Conservation (phyloP, 352 stramenopile genomes). For the Thalassiosira hispida region DNA sequence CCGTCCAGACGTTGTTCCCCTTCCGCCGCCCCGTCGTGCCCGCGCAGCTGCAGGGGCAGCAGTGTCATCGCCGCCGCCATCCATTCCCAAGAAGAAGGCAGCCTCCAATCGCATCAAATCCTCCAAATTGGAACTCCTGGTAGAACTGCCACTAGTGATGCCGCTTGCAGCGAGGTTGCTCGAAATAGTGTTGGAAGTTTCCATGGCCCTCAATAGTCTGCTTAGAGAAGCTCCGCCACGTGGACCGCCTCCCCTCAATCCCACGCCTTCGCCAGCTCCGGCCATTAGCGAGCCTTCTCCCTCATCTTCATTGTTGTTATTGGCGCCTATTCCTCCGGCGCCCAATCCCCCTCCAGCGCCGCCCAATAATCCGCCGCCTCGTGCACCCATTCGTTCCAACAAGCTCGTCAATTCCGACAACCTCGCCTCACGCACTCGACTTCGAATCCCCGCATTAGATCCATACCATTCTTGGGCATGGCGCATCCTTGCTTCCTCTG, state of each 20-base stretch:
- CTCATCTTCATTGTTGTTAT: not conserved
- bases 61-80: constrained; percentile 21
- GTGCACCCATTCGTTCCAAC: constrained; percentile 25
- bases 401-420: constrained; percentile 44
- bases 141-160: not conserved
- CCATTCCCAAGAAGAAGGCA: constrained; percentile 67
- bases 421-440: constrained; percentile 29
- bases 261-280: not conserved
- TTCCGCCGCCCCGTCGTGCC: too few relatives aligned
- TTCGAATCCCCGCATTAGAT: constrained; percentile 13
- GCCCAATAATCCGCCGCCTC: not conserved
- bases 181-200: constrained; percentile 2
- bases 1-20: too few relatives aligned
- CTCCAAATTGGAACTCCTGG: constrained; percentile 50
- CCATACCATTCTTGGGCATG: constrained; percentile 63
- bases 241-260: not conserved
- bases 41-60: too few relatives aligned
- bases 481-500: constrained; percentile 61
- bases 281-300: not conserved
- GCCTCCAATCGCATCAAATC: constrained; percentile 75
- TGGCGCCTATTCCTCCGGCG: not conserved
- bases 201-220: constrained; percentile 35
- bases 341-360: not conserved
- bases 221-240: not conserved
- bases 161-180: not conserved